Evolutionary conservation across 805 yeast species (phyloP), one percentile per base, ranked within the genome.

Genomic region (Metschnikowia rubicola): DNA sequence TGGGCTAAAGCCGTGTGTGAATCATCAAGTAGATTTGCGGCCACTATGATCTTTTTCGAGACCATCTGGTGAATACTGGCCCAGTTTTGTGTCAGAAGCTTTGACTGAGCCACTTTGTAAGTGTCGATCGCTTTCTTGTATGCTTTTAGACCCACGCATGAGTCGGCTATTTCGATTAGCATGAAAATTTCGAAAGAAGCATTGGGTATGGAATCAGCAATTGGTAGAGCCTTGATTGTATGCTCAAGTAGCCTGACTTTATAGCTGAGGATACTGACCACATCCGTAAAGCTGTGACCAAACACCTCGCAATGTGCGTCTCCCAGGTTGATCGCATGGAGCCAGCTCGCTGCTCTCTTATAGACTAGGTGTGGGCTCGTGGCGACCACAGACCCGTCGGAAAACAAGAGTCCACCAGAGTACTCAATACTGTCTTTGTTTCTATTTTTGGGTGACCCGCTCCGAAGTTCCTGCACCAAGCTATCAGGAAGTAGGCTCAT

Each of bases 161-260:
- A 75, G 39, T 81, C 81, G 1, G 78, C 89, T 8, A 83, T 59
- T 51, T 76, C 71, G 63, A 73, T 78, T 54, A 73, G 69, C 11
- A 78, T 60, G 54, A 67, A 77, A 34, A 21, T 30, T 17, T 46
- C 46, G 10, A 48, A 26, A 8, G 47, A 28, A 4, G 17, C 26
- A n/a, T 30, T 36, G 5, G 44, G n/a, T 10, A 21, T 30, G 7
- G 40, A 21, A 9, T 33, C 44, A 8, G 41, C 10, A 15, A 37
- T 34, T 30, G 35, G 17, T 19, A 28, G 35, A 32, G n/a, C 12
- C 7, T 32, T 31, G n/a, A 30, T 26, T 4, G 48, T 43, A 11
- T 21, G 39, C 17, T 45, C 37, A 19, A 48, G 46, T 3, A 51
- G 43, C 10, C 28, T 35, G 13, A 39, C 30, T n/a, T 34, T 42